Evolutionary conservation across 1,139 yeast genomes (phyloP), one percentile per base, ranked within the genome.

Genomic region (Sugiyamaella sp.): DNA sequence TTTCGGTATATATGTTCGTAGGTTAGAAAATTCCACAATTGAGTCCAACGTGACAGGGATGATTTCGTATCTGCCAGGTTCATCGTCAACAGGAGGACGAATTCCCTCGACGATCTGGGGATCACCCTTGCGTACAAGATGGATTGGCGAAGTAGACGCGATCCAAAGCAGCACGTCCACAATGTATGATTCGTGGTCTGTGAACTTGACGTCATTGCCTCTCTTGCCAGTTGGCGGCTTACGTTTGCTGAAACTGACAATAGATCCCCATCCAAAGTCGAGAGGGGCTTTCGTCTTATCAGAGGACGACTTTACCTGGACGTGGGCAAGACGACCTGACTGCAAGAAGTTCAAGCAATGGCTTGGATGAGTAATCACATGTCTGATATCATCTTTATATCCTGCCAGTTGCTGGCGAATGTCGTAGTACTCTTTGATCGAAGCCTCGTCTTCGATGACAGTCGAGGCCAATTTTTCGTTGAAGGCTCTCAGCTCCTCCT

Each of bases 231-330:
- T 49, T 35, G 54, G 56, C 16, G 50, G 46, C 46, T 63, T 65
- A 69, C 98, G 80, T 70, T 89, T 90, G 47, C 80, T 77, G 64
- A 85, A 88, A 38, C 84, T 81, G 6, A 89, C 84, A 19, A 91
- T 93, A 69, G 89, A 87, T 53, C 93, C 97, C 99, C 99, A 95
- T 9, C 97, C 97, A 68, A 90, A 95, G 60, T 90, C 88, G 2
- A 66, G 58, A 14, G 59, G 72, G 24, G 58, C 55, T 32, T 54
- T 62, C 14, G 56, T 62, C 2, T 53, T 55, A n/a, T 56, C 64
- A 35, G 35, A 33, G 20, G 46, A 32, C n/a, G 45, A 21, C 16
- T 68, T 80, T 40, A 84, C 74, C 54, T 79, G 79, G 17, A 95
- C 81, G 63, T 84, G 83, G 44, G 91, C 74, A 55, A 95, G 79